A percentile compares a stretch with the other conserved stretches of the same genome.
These are phyloP conservation scores for Orbilia quercus DNA, from an alignment of 2,329 filamentous ascomycete genomes.

Conservation along the genomic window DNA sequence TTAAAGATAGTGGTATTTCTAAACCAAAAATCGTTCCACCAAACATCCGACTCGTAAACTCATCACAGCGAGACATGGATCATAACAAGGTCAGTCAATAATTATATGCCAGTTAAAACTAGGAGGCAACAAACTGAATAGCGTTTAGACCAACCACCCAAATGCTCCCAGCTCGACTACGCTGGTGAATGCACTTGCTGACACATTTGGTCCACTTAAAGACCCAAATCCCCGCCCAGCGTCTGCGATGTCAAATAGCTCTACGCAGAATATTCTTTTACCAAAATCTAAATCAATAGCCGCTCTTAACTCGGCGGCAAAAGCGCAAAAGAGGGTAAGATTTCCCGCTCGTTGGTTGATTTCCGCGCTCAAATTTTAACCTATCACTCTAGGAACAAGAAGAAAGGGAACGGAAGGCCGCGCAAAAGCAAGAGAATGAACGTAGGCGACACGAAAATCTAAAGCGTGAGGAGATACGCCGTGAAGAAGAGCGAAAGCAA, in stretches of 20 bases:
- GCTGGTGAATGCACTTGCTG: slow-evolving; percentile 34
- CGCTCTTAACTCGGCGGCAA: slow-evolving; percentile 78
- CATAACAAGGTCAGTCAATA: slow-evolving; percentile 62
- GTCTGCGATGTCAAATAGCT: slow-evolving; percentile 61
- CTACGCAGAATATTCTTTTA: slow-evolving; percentile 68
- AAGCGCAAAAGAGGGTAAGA: slow-evolving; percentile 78
- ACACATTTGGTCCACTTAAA: slow-evolving; percentile 65
- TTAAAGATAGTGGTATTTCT: slow-evolving; percentile 57
- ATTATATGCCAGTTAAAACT: neutral
- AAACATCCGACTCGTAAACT: slow-evolving; percentile 76
- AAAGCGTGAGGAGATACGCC: slow-evolving; percentile 67
- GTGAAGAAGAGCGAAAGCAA: slow-evolving; percentile 72
- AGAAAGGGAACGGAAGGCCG: slow-evolving; percentile 79
- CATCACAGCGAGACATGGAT: slow-evolving; percentile 67
- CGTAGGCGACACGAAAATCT: slow-evolving; percentile 77
- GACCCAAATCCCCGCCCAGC: slow-evolving; percentile 58
- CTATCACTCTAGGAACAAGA: slow-evolving; percentile 73
- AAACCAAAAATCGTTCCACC: slow-evolving; percentile 77
- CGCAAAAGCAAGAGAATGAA: slow-evolving; percentile 83
- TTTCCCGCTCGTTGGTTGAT: neutral
- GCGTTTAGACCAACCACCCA: slow-evolving; percentile 9
- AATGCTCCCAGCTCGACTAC: slow-evolving; percentile 16
- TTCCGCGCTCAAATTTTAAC: slow-evolving; percentile 1
- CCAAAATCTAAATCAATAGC: slow-evolving; percentile 64
- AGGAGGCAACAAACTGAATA: neutral